Base-by-base conservation (phyloP, 148 eudicot species). In the Persicaria maculosa region DNA sequence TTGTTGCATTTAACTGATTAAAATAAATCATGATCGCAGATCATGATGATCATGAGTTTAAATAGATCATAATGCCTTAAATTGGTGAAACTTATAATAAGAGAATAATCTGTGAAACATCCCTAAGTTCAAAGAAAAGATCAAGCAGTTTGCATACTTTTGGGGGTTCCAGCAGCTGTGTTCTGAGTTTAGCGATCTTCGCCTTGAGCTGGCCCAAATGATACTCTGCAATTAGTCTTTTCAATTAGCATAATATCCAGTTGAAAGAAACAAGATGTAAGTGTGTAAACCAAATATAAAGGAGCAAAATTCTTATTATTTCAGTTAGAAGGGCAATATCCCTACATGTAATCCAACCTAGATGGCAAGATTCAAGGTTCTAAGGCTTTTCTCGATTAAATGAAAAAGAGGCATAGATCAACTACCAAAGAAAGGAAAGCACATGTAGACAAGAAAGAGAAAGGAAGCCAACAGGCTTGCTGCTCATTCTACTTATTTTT, bases 121-220 rank as follows among this genome's bases (percentile, higher is more conserved):
- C 54, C 53, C 67, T 46, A 52, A 69, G 15, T 36, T 55, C 47
- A 69, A 46, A 12, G 61, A 55, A 76, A 76, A 50, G 3, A 72
- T 14, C 19, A 19, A 70, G 45, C n/a, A 57, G 61, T n/a, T 68
- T 77, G 68, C 91, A 72, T 90, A 92, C 99, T 82, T 96, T 96
- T 14, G 99, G 97, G 78, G 99, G 99, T 88, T 96, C 99, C 85
- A 96, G 79, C 20, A 96, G 70, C 59, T 96, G 99, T n/a, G 99
- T 96, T 86, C 99, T 86, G 64, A 96, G 89, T 84, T 92, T 96
- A 74, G 99, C 99, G 64, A 96, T 92, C 87, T 96, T 96, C 52
- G 99, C 99, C 88, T 96, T 96, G 67, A 96, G 93, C 88, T 96
- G 99, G 80, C 99, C 99, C 83, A 96, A 81, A 88, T 96, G 99